Conservation (phyloP, 371 early-diverging fungal genomes). For the Parasitella parasitica region DNA sequence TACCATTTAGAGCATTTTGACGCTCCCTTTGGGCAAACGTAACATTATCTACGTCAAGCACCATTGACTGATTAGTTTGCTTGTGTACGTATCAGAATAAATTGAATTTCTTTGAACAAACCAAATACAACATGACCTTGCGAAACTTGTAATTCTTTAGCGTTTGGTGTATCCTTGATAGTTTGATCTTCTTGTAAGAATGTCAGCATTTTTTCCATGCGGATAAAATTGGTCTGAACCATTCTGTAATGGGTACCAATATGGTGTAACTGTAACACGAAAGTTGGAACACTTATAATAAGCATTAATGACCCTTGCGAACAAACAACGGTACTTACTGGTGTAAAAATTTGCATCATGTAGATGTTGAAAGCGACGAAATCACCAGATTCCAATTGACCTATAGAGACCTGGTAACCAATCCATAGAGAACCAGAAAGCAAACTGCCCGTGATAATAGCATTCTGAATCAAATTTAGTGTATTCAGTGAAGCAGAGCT, state of each 20-base stretch:
- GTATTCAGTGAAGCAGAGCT: slow-evolving; percentile 69
- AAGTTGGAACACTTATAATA: background rate
- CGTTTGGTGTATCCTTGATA: slow-evolving; percentile 62
- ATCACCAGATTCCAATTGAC: slow-evolving; percentile 76
- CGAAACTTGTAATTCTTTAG: slow-evolving; percentile 48
- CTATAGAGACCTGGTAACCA: slow-evolving; percentile 74
- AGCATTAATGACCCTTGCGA: background rate
- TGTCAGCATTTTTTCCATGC: slow-evolving; percentile 93
- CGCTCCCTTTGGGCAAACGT: slow-evolving; percentile 73
- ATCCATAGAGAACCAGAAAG: slow-evolving; percentile 75
- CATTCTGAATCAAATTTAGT: slow-evolving; percentile 83
- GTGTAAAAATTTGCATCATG: slow-evolving; percentile 77
- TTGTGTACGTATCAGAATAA: background rate
- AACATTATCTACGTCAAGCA: slow-evolving; percentile 59
- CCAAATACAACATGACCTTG: slow-evolving; percentile 68
- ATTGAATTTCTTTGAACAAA: background rate
- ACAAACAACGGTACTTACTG: slow-evolving; percentile 20
- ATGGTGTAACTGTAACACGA: slow-evolving; percentile 16
- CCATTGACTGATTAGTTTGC: background rate
- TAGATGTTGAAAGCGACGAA: slow-evolving; percentile 88
- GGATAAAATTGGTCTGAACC: slow-evolving; percentile 83
- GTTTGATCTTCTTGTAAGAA: slow-evolving; percentile 75
- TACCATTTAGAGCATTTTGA: slow-evolving; percentile 66
- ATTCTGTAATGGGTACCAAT: slow-evolving; percentile 57
- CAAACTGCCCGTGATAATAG: slow-evolving; percentile 84